phyloP scores from a whole-genome alignment of 306 rosid species.

The Ammopiptanthus mongolicus region DNA sequence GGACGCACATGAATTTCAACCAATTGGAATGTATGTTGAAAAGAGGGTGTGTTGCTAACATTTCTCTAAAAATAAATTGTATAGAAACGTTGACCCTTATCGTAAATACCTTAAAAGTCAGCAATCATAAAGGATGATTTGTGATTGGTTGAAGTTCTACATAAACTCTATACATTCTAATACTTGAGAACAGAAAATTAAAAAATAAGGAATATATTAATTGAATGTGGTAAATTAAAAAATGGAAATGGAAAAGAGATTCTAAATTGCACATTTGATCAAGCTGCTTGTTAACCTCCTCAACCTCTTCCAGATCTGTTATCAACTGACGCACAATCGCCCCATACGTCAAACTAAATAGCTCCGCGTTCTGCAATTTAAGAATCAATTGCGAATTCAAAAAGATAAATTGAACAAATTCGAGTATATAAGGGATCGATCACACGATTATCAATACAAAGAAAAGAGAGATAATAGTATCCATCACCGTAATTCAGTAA shows the following conservation, averaged over 20 bases:
- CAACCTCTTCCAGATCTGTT: constrained; percentile 95
- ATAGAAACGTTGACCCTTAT: too few species aligned
- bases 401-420: neutral
- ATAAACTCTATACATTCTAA: too few species aligned
- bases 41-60: too few species aligned
- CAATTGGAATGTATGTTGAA: too few species aligned
- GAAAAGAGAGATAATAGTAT: too few species aligned
- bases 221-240: neutral
- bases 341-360: constrained; percentile 92
- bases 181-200: neutral
- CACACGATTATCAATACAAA: neutral
- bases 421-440: neutral
- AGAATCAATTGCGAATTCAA: neutral
- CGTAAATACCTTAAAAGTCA: too few species aligned
- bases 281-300: constrained; percentile 97
- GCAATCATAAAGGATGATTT: too few species aligned
- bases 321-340: constrained; percentile 96
- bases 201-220: too few species aligned
- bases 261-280: constrained; percentile 70
- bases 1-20: too few species aligned
- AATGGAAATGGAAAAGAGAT: neutral
- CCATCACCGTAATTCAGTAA: too few species aligned
- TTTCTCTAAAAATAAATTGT: too few species aligned
- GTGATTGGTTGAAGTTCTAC: too few species aligned
- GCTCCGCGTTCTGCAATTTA: constrained; percentile 71